A percentile compares a stretch with the other conserved stretches of the same genome.
phyloP scores from a whole-genome alignment of 495 filamentous ascomycete genomes.

The Apodospora peruviana region DNA sequence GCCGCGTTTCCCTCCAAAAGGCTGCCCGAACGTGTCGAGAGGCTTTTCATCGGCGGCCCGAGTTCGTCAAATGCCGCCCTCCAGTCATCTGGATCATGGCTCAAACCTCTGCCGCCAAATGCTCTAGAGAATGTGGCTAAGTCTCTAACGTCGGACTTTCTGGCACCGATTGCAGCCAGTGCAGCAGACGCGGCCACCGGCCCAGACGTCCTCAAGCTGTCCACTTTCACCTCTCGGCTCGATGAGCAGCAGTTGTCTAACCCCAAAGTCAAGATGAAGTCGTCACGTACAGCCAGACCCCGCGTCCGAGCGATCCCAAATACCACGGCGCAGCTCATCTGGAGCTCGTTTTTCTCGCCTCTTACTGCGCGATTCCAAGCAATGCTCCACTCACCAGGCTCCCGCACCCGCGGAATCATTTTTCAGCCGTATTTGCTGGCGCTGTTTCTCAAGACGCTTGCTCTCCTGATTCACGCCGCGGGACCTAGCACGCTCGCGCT shows the following conservation, averaged over 20 bases:
- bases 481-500: constrained; percentile 57
- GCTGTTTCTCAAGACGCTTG: constrained; percentile 59
- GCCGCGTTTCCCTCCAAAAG: constrained; percentile 66
- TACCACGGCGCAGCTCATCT: constrained; percentile 66
- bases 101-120: constrained; percentile 46
- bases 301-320: constrained; percentile 66
- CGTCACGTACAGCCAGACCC: constrained; percentile 28
- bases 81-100: constrained; percentile 23
- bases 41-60: constrained; percentile 29
- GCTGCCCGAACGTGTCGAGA: constrained; percentile 56
- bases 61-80: constrained; percentile 9
- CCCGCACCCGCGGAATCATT: constrained; percentile 40
- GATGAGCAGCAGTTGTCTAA: constrained; percentile 12
- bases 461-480: constrained; percentile 58
- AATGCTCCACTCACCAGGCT: constrained; percentile 39
- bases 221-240: constrained; percentile 40
- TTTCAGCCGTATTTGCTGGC: constrained; percentile 57
- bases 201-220: constrained; percentile 76
- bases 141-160: constrained; percentile 60
- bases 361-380: constrained; percentile 55
- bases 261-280: constrained; percentile 18
- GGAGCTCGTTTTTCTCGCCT: constrained; percentile 76
- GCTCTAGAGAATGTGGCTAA: constrained; percentile 58
- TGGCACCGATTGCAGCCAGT: constrained; percentile 70
- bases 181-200: constrained; percentile 68